These are phyloP conservation scores for Blastocystis sp. DNA, from an alignment of 352 stramenopile species.

Conservation along the genomic window DNA sequence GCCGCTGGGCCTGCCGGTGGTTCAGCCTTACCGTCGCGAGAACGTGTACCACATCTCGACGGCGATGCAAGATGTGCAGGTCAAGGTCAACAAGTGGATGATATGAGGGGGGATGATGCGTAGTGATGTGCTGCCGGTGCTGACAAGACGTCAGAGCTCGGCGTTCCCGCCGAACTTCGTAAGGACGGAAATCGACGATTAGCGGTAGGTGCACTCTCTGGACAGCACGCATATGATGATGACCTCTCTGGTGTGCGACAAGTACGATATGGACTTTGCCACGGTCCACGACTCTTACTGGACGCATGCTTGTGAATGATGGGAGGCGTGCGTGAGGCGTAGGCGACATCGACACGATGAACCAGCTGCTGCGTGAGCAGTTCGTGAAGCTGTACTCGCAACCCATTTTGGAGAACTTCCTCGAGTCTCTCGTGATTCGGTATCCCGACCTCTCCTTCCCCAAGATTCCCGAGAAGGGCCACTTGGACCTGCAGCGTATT, in stretches of 20 bases:
- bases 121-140: constrained; percentile 79
- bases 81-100: constrained; percentile 63
- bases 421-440: constrained; percentile 84
- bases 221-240: constrained; percentile 99
- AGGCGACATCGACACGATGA: constrained; percentile 92
- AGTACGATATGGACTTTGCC: constrained; percentile 85
- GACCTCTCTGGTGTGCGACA: constrained; percentile 90
- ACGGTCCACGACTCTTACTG: constrained; percentile 99
- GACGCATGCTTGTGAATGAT: constrained; percentile 86
- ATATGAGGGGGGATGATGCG: background rate
- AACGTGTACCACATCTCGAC: constrained; percentile 79
- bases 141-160: constrained; percentile 82
- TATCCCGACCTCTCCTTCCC: constrained; percentile 92
- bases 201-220: constrained; percentile 87
- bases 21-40: constrained; percentile 92
- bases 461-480: constrained; percentile 84
- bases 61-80: constrained; percentile 76
- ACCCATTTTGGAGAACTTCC: constrained; percentile 90
- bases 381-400: constrained; percentile 96
- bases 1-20: constrained; percentile 92
- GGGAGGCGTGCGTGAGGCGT: background rate
- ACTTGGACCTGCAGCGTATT: constrained; percentile 89
- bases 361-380: constrained; percentile 78
- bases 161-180: constrained; percentile 97
- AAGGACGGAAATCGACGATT: background rate